Evolutionary conservation across 2,329 filamentous ascomycete species (phyloP).

Genomic region (Cladosporium austrohemisphaericum): DNA sequence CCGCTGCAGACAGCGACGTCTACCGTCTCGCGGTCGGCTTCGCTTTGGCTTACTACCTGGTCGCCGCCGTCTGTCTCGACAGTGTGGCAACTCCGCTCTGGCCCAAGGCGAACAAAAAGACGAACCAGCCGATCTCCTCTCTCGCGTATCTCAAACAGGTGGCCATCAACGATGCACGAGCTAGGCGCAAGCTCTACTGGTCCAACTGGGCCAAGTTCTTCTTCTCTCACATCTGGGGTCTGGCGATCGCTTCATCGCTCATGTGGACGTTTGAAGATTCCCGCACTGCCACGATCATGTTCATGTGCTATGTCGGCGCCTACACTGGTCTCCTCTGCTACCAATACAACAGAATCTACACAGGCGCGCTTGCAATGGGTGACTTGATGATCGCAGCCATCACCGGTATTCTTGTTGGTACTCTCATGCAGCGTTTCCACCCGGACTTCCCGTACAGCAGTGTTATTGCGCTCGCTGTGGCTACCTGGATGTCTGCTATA

Average conservation of each 20-base stretch:
- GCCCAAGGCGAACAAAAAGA: slow-evolving; percentile 22
- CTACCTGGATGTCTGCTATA: slow-evolving; percentile 52
- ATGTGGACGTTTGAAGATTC: slow-evolving; percentile 51
- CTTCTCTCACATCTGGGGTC: slow-evolving; percentile 51
- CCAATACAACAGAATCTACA: slow-evolving; percentile 46
- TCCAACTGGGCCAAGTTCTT: slow-evolving; percentile 48
- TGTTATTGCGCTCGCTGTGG: slow-evolving; percentile 46
- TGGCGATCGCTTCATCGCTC: slow-evolving; percentile 48
- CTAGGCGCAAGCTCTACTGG: slow-evolving; percentile 51
- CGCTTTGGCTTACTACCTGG: slow-evolving; percentile 55
- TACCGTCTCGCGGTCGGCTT: slow-evolving; percentile 51
- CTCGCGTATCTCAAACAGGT: slow-evolving; percentile 38
- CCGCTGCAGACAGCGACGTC: slow-evolving; percentile 30
- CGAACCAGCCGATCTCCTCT: slow-evolving; percentile 18
- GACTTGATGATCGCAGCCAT: slow-evolving; percentile 45
- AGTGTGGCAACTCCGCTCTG: slow-evolving; percentile 37
- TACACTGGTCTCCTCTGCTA: slow-evolving; percentile 54
- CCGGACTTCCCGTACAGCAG: slow-evolving; percentile 43
- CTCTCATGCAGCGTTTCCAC: slow-evolving; percentile 40
- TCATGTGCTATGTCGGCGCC: slow-evolving; percentile 46
- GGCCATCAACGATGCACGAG: slow-evolving; percentile 44
- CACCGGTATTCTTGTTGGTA: slow-evolving; percentile 47
- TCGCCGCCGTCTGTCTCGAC: slow-evolving; percentile 55
- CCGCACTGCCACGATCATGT: slow-evolving; percentile 45
- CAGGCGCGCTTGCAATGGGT: slow-evolving; percentile 47